Percentiles rank a stretch among this genome's conserved stretches.
These are phyloP conservation scores for Chlorella sp. DNA, from an alignment of 139 green algal genomes.

Conservation along the genomic window DNA sequence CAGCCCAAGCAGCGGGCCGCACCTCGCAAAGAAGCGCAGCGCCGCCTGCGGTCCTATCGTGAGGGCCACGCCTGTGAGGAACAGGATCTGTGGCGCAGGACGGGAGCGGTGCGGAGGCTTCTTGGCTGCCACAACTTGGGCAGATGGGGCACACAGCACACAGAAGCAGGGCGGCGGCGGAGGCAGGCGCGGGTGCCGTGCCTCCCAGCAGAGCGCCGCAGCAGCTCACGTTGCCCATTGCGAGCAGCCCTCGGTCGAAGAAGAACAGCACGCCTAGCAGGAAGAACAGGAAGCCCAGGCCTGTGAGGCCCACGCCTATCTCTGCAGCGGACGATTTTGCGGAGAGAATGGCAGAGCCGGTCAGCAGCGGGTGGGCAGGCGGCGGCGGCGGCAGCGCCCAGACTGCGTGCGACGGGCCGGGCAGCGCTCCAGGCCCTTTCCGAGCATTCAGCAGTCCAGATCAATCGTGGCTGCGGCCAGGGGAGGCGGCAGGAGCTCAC, in stretches of 20 bases:
- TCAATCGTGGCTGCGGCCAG: not conserved
- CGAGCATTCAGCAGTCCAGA: not conserved
- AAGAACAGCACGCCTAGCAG: slow-evolving; percentile 95
- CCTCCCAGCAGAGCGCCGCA: not conserved
- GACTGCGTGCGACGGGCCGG: not conserved
- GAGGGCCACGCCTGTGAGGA: slow-evolving; percentile 86
- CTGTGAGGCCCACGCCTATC: slow-evolving; percentile 96
- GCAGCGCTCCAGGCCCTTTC: not conserved
- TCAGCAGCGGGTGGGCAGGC: not conserved
- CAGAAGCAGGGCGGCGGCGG: not conserved
- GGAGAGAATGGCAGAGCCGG: not conserved
- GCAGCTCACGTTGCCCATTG: slow-evolving; percentile 94
- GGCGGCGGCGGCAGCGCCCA: not conserved
- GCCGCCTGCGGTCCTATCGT: slow-evolving; percentile 91
- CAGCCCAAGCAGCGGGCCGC: not conserved
- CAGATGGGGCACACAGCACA: not conserved
- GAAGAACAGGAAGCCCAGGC: slow-evolving; percentile 92
- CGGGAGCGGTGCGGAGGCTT: not conserved
- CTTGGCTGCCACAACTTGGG: not conserved
- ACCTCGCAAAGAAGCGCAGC: slow-evolving; percentile 86
- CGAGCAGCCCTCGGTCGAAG: slow-evolving; percentile 95
- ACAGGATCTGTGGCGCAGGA: slow-evolving; percentile 81
- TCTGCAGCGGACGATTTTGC: no score
- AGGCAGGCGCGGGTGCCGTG: no score
- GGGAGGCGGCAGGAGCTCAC: slow-evolving; percentile 19